Percentiles rank a stretch among this genome's conserved stretches.
Conservation (phyloP, 2,329 filamentous ascomycete species). For the Fusarium sp. region DNA sequence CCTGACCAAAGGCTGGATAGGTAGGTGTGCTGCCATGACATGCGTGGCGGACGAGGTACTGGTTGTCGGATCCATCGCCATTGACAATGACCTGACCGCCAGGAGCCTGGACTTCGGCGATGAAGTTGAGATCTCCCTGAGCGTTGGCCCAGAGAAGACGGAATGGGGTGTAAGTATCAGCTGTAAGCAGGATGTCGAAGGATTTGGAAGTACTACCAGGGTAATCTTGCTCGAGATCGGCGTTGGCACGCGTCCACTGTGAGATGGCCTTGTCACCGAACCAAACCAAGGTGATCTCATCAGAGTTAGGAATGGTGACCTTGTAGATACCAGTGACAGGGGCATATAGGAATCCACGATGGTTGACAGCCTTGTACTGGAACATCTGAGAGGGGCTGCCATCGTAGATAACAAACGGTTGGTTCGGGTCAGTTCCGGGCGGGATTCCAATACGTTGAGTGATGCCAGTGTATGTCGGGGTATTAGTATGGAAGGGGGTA, state of each 20-base stretch:
- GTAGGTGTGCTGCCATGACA: background rate
- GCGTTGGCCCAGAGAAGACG: slow-evolving; percentile 16
- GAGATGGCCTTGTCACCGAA: background rate
- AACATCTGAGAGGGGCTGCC: background rate
- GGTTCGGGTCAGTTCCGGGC: background rate
- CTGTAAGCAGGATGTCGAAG: background rate
- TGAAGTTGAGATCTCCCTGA: slow-evolving; percentile 14
- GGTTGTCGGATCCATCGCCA: background rate
- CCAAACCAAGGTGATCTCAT: slow-evolving; percentile 17
- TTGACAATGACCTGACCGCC: slow-evolving; percentile 3
- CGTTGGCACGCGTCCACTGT: background rate
- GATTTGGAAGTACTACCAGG: slow-evolving; percentile 2
- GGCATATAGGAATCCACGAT: slow-evolving; percentile 1
- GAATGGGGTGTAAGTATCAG: slow-evolving; percentile 15
- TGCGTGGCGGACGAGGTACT: slow-evolving; percentile 3
- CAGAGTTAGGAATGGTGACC: slow-evolving; percentile 12
- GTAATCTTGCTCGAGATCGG: slow-evolving; percentile 15
- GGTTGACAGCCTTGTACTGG: slow-evolving; percentile 17
- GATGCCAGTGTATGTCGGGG: background rate
- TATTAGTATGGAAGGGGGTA: background rate
- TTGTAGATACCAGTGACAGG: background rate
- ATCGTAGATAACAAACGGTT: slow-evolving; percentile 4
- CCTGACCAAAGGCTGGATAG: background rate
- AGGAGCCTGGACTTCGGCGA: slow-evolving; percentile 7
- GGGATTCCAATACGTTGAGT: slow-evolving; percentile 7